Evolutionary conservation across 2,329 filamentous ascomycete genomes (phyloP).

Genomic region (Grosmannia huntii): DNA sequence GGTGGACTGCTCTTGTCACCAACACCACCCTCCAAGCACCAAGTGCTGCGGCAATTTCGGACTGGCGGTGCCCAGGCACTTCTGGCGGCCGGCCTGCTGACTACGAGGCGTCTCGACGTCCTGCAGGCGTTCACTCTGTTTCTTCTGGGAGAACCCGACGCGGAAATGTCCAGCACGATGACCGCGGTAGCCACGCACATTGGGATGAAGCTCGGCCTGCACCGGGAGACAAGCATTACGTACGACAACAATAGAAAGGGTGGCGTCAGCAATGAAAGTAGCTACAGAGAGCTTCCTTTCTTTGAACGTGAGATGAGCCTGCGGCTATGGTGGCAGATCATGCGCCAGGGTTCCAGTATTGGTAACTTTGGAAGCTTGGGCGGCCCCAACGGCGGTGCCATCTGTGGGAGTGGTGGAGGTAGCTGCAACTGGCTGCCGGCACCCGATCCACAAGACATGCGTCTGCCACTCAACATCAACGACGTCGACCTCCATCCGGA

Average conservation of each 20-base stretch:
- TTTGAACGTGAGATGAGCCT: constrained; percentile 42
- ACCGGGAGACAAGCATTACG: constrained; percentile 19
- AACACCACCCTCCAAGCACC: not conserved
- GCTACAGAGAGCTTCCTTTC: constrained; percentile 22
- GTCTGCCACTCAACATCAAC: constrained; percentile 44
- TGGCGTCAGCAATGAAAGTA: not conserved
- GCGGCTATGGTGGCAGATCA: constrained; percentile 40
- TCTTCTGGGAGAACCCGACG: constrained; percentile 18
- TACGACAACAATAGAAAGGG: not conserved
- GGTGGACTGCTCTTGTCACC: not conserved
- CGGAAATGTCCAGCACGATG: constrained; percentile 16
- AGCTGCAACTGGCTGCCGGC: constrained; percentile 24
- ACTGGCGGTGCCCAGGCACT: constrained; percentile 15
- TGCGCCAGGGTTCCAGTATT: constrained; percentile 2
- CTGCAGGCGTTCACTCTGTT: constrained; percentile 19
- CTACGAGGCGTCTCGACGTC: constrained; percentile 17
- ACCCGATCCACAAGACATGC: constrained; percentile 26
- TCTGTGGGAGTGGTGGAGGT: constrained; percentile 19
- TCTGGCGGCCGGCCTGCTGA: constrained; percentile 15
- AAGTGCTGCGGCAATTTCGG: constrained; percentile 15
- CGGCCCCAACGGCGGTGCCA: not conserved
- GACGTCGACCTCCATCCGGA: constrained; percentile 37
- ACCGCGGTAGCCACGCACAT: constrained; percentile 13
- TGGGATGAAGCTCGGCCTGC: constrained; percentile 22
- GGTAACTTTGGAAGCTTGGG: not conserved